These are phyloP conservation scores for Quercus ilex DNA, from an alignment of 306 rosid genomes.

Conservation along the genomic window DNA sequence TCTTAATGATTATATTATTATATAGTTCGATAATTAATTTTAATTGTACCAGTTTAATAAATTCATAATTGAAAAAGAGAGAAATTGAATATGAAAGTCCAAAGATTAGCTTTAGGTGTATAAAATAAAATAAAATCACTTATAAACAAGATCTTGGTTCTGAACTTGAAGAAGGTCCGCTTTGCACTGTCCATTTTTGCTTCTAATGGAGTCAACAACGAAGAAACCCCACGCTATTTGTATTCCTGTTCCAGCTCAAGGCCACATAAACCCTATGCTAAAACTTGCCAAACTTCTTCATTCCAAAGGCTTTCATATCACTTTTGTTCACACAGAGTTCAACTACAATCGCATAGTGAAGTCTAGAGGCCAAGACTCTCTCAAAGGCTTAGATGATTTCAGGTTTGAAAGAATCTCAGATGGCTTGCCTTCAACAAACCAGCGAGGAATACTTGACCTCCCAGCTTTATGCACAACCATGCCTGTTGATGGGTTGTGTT, in stretches of 20 bases:
- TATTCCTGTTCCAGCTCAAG: constrained; percentile 46
- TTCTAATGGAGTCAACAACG: not conserved
- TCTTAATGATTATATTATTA: too few relatives aligned
- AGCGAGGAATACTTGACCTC: constrained; percentile 28
- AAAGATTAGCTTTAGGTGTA: too few relatives aligned
- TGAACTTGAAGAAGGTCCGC: too few relatives aligned
- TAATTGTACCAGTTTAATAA: too few relatives aligned
- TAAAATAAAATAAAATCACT: too few relatives aligned
- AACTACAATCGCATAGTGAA: constrained; percentile 26
- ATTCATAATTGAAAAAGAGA: too few relatives aligned
- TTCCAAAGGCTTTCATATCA: constrained; percentile 39
- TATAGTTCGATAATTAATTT: too few relatives aligned
- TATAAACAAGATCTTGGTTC: too few relatives aligned
- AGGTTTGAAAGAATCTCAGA: constrained; percentile 40
- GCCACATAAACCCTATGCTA: constrained; percentile 52
- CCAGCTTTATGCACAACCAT: constrained; percentile 12
- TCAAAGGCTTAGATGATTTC: constrained; percentile 28
- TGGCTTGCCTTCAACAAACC: constrained; percentile 31
- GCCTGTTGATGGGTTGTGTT: constrained; percentile 10
- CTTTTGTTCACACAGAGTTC: constrained; percentile 39
- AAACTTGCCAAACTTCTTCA: constrained; percentile 43
- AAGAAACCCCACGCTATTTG: constrained; percentile 37
- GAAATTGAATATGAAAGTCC: too few relatives aligned
- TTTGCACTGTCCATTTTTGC: too few relatives aligned
- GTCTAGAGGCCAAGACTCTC: constrained; percentile 9